A percentile compares a stretch with the other conserved stretches of the same genome.
Conservation (phyloP, 202 grass and related monocot species). For the Setaria italica region DNA sequence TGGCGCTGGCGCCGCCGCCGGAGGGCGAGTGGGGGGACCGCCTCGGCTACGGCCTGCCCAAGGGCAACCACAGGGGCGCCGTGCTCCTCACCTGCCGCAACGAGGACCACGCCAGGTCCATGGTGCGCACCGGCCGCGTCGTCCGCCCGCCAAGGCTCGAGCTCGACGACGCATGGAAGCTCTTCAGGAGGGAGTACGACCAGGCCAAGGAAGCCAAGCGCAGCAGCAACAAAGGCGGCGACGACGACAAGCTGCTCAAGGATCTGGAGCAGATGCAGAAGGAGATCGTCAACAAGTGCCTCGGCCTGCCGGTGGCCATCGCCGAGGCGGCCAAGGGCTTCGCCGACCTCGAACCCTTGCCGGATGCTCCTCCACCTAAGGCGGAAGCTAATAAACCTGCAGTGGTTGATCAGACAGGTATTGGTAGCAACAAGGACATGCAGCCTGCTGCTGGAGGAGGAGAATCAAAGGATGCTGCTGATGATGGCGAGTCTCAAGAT, state of each 20-base stretch:
- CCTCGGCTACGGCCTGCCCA: constrained; percentile 66
- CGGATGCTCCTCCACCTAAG: background rate
- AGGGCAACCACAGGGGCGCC: constrained; percentile 35
- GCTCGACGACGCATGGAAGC: constrained; percentile 21
- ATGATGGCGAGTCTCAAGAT: background rate
- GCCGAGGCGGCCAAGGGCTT: constrained; percentile 56
- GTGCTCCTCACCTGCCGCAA: constrained; percentile 64
- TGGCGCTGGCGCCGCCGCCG: constrained; percentile 42
- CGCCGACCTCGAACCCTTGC: background rate
- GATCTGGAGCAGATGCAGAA: constrained; percentile 18
- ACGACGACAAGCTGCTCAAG: background rate
- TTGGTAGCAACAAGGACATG: background rate
- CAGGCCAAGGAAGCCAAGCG: constrained; percentile 12
- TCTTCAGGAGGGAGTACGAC: constrained; percentile 49
- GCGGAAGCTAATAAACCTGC: background rate
- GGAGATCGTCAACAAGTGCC: constrained; percentile 52
- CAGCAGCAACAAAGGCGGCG: background rate
- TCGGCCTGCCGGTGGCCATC: constrained; percentile 61
- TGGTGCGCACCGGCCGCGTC: constrained; percentile 56
- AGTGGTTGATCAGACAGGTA: background rate
- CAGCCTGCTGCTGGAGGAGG: background rate
- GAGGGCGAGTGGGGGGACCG: constrained; percentile 51
- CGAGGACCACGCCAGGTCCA: constrained; percentile 48
- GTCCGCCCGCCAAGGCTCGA: constrained; percentile 33
- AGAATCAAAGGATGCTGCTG: too few species aligned